Percentiles rank a stretch among this genome's conserved stretches.
Evolutionary conservation across 2,329 filamentous ascomycete genomes (phyloP).

Genomic region (Neofusicoccum kwambonambiense): DNA sequence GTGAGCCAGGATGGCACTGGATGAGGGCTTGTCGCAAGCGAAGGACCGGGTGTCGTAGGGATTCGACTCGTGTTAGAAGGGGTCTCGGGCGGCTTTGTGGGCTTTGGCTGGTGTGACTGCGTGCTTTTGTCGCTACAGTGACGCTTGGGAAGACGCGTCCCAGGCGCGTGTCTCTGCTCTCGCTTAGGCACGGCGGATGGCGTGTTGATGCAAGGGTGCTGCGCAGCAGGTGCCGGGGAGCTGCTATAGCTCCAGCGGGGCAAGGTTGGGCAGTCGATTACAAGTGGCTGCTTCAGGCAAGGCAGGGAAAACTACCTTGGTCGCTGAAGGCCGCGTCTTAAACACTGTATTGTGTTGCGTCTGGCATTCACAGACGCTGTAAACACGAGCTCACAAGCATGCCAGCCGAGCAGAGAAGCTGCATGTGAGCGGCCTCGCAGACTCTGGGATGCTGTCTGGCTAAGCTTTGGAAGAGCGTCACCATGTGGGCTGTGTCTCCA

Average conservation of each 20-base stretch:
- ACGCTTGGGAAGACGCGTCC: conserved; percentile 16
- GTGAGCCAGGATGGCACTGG: conserved; percentile 1
- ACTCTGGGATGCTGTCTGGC: background rate
- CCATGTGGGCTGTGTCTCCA: background rate
- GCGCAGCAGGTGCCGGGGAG: conserved; percentile 12
- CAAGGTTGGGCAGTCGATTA: background rate
- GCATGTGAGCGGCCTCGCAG: background rate
- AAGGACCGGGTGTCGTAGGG: too few species aligned
- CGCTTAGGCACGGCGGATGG: conserved; percentile 15
- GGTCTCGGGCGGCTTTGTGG: background rate
- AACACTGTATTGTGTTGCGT: background rate
- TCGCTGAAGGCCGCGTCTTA: too few species aligned
- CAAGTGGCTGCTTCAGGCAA: background rate
- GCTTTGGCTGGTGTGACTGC: too few species aligned
- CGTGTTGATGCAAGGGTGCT: conserved; percentile 1
- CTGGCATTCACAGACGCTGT: background rate
- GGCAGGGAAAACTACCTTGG: too few species aligned
- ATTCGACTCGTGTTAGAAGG: background rate
- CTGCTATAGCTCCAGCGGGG: conserved; percentile 17
- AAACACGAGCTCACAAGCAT: background rate
- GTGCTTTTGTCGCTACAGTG: background rate
- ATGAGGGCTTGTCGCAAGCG: background rate
- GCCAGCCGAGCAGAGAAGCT: background rate
- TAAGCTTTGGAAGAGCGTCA: background rate
- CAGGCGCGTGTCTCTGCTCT: conserved; percentile 5